phyloP scores from a whole-genome alignment of 163 green algal genomes.

The Scenedesmus sp. region DNA sequence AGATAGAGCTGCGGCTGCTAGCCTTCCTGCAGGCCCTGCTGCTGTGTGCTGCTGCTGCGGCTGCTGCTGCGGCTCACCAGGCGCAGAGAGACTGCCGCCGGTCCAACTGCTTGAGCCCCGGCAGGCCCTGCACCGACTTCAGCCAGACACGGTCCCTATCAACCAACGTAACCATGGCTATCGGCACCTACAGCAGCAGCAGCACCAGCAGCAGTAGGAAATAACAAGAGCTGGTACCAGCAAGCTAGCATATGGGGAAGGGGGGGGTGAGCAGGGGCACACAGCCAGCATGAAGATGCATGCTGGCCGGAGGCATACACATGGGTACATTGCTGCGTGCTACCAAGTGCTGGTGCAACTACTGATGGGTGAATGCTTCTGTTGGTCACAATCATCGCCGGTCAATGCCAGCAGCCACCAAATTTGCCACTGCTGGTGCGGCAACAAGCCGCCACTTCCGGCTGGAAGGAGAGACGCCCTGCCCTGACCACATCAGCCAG shows the following conservation, averaged over 20 bases:
- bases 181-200: slow-evolving; percentile 73
- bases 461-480: background rate
- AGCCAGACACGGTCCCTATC: slow-evolving; percentile 90
- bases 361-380: too few species aligned
- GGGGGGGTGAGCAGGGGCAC: too few species aligned
- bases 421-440: background rate
- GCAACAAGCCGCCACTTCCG: too few species aligned
- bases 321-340: too few species aligned
- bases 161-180: slow-evolving; percentile 84
- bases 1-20: background rate
- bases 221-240: too few species aligned
- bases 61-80: slow-evolving; percentile 64
- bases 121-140: slow-evolving; percentile 77
- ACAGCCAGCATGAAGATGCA: too few species aligned
- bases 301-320: too few species aligned
- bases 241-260: too few species aligned
- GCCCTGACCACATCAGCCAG: too few species aligned
- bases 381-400: background rate
- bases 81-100: slow-evolving; percentile 82
- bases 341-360: too few species aligned
- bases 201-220: background rate
- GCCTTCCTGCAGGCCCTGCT: background rate
- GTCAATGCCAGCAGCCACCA: background rate
- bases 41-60: background rate
- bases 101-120: slow-evolving; percentile 60